Percentiles rank a stretch among this genome's conserved stretches.
phyloP scores from a whole-genome alignment of 2,329 filamentous ascomycete genomes.

The Cryphonectria japonica region DNA sequence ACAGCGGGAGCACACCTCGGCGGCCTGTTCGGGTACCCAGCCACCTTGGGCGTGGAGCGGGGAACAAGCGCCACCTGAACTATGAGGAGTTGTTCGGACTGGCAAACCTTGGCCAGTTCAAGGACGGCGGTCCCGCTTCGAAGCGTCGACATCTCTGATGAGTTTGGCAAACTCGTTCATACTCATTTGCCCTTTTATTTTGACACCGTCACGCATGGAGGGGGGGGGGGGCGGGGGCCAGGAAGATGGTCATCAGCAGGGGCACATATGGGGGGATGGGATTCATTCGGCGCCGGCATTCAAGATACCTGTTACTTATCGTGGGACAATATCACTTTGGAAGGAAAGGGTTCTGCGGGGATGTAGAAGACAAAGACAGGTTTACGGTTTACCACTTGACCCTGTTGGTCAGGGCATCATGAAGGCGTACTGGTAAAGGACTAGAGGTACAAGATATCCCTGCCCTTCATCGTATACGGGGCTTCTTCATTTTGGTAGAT shows the following conservation, averaged over 20 bases:
- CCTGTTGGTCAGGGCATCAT: not conserved
- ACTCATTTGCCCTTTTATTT: not conserved
- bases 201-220: too few relatives aligned
- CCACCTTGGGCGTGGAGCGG: conserved; percentile 27
- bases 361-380: not conserved
- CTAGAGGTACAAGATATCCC: conserved; percentile 34
- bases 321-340: conserved; percentile 6
- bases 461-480: conserved; percentile 9
- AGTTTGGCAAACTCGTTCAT: too few relatives aligned
- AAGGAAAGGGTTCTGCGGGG: not conserved
- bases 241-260: not conserved
- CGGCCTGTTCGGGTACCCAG: conserved; percentile 28
- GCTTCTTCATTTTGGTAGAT: conserved; percentile 9
- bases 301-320: conserved; percentile 13
- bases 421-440: conserved; percentile 27
- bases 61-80: conserved; percentile 35
- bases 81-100: conserved; percentile 30
- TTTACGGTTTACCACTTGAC: not conserved
- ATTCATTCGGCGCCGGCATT: conserved; percentile 7
- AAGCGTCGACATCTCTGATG: conserved; percentile 18
- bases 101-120: conserved; percentile 2
- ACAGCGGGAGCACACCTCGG: not conserved
- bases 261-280: not conserved
- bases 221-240: too few relatives aligned
- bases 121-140: conserved; percentile 7